Evolutionary conservation across 1,284 basidiomycete species (phyloP), one percentile per base, ranked within the genome.

Genomic region (Trametes polyzona): DNA sequence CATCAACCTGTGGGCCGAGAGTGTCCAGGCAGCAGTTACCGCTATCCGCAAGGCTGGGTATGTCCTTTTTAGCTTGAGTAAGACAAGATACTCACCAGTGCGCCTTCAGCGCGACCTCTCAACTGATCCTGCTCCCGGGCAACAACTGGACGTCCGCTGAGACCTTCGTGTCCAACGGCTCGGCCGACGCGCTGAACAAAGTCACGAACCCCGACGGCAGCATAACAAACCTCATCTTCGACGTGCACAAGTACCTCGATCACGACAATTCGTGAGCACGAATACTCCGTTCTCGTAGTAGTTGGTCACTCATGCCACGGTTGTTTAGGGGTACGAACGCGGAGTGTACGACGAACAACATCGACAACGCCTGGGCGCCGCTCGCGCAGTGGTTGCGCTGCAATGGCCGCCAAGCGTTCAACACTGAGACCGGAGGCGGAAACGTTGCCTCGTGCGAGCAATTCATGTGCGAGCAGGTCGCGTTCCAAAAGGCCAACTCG

Each of bases 241-340:
- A 86, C 64, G 83, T 86, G 0, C 84, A 87, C 75, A 82, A 84
- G 68, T 87, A 87, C 71, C 78, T 86, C 52, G 86, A 87, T 67
- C 73, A 68, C 29, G 83, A 85, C 64, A 81, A 80, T 66, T 80
- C 59, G 75, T 79, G n/a, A n/a, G n/a, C n/a, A 30, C 69, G 81
- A 78, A 37, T 24, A 21, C 72, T 62, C 2, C 16, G 19, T 52
- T 48, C 12, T 53, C 37, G 65, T 43, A 49, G 52, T 50, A 40
- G n/a, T n/a, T 4, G 1, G 17, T 8, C n/a, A n/a, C 43, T 44
- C 17, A 40, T 17, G 11, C 46, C 50, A 52, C n/a, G n/a, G 19
- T 24, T 26, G 1, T 7, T 27, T 32, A 73, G 69, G 6, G 78
- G 77, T 12, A 76, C 72, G 2, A 65, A 73, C 59, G 57, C 65